These are phyloP conservation scores for Cafeteria roenbergensis DNA, from an alignment of 108 stramenopile species.

Conservation along the genomic window DNA sequence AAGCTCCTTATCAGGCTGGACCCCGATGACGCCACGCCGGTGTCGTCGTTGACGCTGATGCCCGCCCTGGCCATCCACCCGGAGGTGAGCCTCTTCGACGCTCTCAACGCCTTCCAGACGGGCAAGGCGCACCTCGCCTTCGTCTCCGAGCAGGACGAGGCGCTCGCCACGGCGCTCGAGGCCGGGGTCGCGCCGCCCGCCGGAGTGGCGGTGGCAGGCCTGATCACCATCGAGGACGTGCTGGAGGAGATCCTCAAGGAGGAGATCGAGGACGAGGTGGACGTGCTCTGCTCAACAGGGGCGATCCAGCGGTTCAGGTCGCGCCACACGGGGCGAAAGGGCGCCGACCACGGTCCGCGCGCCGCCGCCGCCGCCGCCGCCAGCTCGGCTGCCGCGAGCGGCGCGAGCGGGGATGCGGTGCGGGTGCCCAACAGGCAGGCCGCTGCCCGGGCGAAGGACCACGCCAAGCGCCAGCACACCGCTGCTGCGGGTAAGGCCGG, in stretches of 20 bases:
- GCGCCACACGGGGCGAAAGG: too few species aligned
- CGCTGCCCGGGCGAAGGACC: too few species aligned
- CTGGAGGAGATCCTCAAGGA: neutral
- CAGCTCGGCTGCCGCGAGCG: too few species aligned
- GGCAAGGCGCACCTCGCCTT: neutral
- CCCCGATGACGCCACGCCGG: neutral
- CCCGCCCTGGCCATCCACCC: neutral
- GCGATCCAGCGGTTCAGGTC: neutral
- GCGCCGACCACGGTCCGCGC: too few species aligned
- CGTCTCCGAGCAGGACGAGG: neutral
- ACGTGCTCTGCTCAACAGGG: neutral
- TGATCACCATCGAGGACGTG: slow-evolving; percentile 1
- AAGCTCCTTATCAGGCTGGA: neutral
- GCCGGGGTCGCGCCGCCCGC: neutral
- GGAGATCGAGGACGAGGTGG: neutral
- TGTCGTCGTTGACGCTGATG: neutral
- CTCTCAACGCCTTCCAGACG: neutral
- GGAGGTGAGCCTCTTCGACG: neutral
- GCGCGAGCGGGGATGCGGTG: too few species aligned
- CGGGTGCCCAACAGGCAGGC: too few species aligned
- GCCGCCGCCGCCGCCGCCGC: too few species aligned
- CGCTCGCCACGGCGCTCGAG: neutral
- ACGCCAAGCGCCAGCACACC: too few species aligned
- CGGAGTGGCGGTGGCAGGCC: neutral
- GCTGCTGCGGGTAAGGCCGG: too few species aligned